Evolutionary conservation across 192 early-diverging fungal species (phyloP), one percentile per base, ranked within the genome.

Genomic region (Coemansia sp.): DNA sequence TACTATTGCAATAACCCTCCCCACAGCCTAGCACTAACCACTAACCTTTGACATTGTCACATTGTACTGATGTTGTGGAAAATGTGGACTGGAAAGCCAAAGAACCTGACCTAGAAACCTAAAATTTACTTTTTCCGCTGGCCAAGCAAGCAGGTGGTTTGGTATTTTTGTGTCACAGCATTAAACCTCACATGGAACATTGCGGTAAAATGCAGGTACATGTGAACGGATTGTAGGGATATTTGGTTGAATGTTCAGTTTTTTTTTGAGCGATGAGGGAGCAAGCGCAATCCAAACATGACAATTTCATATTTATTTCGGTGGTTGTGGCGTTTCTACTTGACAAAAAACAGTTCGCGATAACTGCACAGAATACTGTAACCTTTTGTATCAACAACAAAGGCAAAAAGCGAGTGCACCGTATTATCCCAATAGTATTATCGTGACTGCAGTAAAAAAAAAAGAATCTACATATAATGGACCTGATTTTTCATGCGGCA

Each of bases 241-340:
- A 15, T 15, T 42, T 13, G 2, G 15, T 42, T 34, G 39, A 42
- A 13, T 42, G 6, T 13, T 42, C 39, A 13, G 7, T 42, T 6
- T 42, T 13, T 42, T 7, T 42, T 42, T 6, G 6, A 9, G 33
- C 33, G 8, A 34, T 34, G 3, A 34, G 33, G 33, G 33, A 34
- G 33, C 33, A 34, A 34, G 8, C 33, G 33, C 33, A 8, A 34
- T 8, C 8, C 33, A 34, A 34, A 46, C 15, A 46, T 15, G 21
- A 42, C 40, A 34, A 42, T 9, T 4, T 4, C 39, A 42, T 21
- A 23, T 5, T 5, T 51, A 26, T 51, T 51, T 23, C 12, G 23
- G 49, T 23, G 49, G n/a, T 28, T 51, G 49, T 51, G 49, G 49
- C 49, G 7, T 51, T 51, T 51, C 49, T 51, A 51, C 49, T 10